Conservation (phyloP, 371 early-diverging fungal species). For the Mucor sp. region DNA sequence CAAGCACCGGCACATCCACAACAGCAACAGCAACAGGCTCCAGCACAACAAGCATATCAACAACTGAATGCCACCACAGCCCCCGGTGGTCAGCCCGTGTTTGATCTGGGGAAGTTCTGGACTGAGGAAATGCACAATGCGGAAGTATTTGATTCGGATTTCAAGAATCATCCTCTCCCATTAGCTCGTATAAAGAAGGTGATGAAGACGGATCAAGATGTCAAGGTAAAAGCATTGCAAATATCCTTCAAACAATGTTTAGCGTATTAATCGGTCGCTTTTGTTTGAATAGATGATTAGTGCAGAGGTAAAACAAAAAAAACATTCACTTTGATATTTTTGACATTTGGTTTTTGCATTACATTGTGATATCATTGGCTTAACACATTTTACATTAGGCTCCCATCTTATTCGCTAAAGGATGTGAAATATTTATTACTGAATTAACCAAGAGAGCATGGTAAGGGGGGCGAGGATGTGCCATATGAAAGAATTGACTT, state of each 20-base stretch:
- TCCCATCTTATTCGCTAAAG: slow-evolving; percentile 96
- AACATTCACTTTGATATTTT: neutral
- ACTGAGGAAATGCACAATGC: slow-evolving; percentile 42
- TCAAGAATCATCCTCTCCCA: slow-evolving; percentile 93
- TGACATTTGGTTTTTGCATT: slow-evolving; percentile 6
- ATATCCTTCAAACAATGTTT: neutral
- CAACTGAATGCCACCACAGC: slow-evolving; percentile 4
- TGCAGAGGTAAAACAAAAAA: slow-evolving; percentile 31
- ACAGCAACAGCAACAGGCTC: slow-evolving; percentile 6
- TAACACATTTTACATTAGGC: slow-evolving; percentile 53
- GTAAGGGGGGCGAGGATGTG: slow-evolving; percentile 31
- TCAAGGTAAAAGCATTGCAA: slow-evolving; percentile 63
- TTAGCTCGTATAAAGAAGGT: slow-evolving; percentile 99
- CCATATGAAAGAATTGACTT: neutral
- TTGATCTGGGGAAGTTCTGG: slow-evolving; percentile 51
- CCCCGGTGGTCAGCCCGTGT: slow-evolving; percentile 45
- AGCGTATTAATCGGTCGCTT: neutral
- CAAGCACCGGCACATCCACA: neutral
- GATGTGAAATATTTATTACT: slow-evolving; percentile 97
- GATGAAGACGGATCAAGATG: slow-evolving; percentile 99
- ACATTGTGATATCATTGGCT: slow-evolving; percentile 16
- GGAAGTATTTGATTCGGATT: slow-evolving; percentile 64
- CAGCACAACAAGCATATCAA: neutral
- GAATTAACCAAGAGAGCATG: slow-evolving; percentile 97
- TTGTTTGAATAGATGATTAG: slow-evolving; percentile 34